phyloP scores from a whole-genome alignment of 1,284 basidiomycete species.

The Cryptococcus sp. region DNA sequence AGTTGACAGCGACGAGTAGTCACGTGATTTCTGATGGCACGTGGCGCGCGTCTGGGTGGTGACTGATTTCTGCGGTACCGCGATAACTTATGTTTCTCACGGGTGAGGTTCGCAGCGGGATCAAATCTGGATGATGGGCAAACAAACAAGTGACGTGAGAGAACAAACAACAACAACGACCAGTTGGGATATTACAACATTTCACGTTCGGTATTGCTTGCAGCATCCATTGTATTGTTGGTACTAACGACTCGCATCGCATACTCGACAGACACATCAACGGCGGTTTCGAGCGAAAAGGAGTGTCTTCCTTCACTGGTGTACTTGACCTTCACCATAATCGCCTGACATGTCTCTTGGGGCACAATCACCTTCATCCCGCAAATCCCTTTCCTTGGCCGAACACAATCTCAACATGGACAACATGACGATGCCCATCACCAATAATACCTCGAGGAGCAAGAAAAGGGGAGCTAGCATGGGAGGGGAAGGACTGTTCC shows the following conservation, averaged over 20 bases:
- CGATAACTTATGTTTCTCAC: conserved; percentile 2
- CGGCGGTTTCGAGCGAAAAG: background rate
- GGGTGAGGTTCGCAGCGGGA: background rate
- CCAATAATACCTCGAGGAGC: conserved; percentile 9
- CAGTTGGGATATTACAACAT: too few relatives aligned
- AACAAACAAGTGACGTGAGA: conserved; percentile 16
- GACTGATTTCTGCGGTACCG: too few relatives aligned
- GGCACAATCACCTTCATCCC: conserved; percentile 21
- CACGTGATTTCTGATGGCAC: too few relatives aligned
- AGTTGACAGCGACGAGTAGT: too few relatives aligned
- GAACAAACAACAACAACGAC: conserved; percentile 2
- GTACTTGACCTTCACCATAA: background rate
- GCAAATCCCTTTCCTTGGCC: conserved; percentile 31
- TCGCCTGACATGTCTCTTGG: conserved; percentile 22
- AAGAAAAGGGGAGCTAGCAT: conserved; percentile 25
- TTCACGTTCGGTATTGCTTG: too few relatives aligned
- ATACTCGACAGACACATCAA: background rate
- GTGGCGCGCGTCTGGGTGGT: background rate
- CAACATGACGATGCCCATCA: conserved; percentile 28
- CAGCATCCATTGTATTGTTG: too few relatives aligned
- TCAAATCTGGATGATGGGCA: background rate
- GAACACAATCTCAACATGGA: conserved; percentile 36
- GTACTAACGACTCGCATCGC: too few relatives aligned
- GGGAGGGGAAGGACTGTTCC: conserved; percentile 24
- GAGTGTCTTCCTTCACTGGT: background rate